A percentile compares a stretch with the other conserved stretches of the same genome.
Conservation (phyloP, 2,329 filamentous ascomycete species). For the Iodosphaeria phyllophila region DNA sequence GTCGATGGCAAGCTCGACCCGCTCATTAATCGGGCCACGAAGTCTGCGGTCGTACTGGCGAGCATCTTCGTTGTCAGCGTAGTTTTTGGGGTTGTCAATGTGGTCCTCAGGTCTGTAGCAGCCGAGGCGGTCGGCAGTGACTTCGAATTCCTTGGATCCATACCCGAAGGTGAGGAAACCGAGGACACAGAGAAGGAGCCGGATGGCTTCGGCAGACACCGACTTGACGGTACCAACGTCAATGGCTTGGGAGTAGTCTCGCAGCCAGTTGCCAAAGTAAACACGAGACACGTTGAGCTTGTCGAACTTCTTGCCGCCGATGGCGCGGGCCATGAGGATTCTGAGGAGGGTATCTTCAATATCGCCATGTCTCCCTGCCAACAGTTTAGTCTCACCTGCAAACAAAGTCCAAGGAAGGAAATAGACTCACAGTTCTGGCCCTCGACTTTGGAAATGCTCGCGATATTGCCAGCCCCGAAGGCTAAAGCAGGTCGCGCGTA, state of each 20-base stretch:
- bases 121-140: conserved; percentile 60
- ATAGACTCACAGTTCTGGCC: conserved; percentile 54
- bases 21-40: conserved; percentile 64
- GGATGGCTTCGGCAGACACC: conserved; percentile 78
- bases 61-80: conserved; percentile 70
- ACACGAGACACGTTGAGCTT: conserved; percentile 77
- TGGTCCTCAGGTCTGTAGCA: conserved; percentile 72
- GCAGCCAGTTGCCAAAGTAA: conserved; percentile 93
- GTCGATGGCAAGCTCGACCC: conserved; percentile 62
- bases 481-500: conserved; percentile 52
- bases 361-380: conserved; percentile 62
- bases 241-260: conserved; percentile 84
- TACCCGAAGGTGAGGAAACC: conserved; percentile 81
- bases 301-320: conserved; percentile 59
- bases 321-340: conserved; percentile 36
- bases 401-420: background rate
- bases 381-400: background rate
- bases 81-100: conserved; percentile 65
- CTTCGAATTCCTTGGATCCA: conserved; percentile 70
- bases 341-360: conserved; percentile 80
- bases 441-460: conserved; percentile 60
- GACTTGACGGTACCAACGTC: conserved; percentile 85
- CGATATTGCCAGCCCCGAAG: conserved; percentile 82
- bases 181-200: conserved; percentile 72
- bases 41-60: conserved; percentile 65